A percentile compares a stretch with the other conserved stretches of the same genome.
Evolutionary conservation across 306 rosid species (phyloP).

Genomic region (Cucurbita moschata): DNA sequence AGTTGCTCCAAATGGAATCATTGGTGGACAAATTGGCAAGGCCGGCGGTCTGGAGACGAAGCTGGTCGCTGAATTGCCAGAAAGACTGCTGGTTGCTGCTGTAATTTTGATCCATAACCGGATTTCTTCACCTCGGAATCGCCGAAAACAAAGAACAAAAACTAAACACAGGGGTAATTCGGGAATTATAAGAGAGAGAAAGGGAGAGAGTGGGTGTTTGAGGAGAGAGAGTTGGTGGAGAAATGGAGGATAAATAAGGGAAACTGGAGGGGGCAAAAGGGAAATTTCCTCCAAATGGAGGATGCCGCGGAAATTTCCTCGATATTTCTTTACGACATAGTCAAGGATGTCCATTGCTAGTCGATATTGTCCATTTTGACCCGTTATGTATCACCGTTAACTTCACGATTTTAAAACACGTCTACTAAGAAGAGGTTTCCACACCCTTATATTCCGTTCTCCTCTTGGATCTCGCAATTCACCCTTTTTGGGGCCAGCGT

Average conservation of each 20-base stretch:
- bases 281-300: slow-evolving; percentile 21
- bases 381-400: too few species aligned
- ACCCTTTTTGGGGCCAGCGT: too few species aligned
- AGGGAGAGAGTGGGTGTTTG: not conserved
- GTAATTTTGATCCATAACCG: slow-evolving; percentile 20
- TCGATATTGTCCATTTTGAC: too few species aligned
- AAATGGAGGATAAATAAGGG: slow-evolving; percentile 9
- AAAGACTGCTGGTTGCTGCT: slow-evolving; percentile 50
- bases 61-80: slow-evolving; percentile 81
- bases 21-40: slow-evolving; percentile 50
- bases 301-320: slow-evolving; percentile 5
- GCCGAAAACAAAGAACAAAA: not conserved
- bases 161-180: not conserved
- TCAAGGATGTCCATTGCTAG: too few species aligned
- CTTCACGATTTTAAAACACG: too few species aligned
- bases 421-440: too few species aligned
- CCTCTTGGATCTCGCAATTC: too few species aligned
- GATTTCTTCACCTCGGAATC: not conserved
- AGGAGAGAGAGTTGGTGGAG: not conserved
- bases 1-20: slow-evolving; percentile 77
- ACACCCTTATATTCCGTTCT: too few species aligned
- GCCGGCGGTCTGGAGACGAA: slow-evolving; percentile 44
- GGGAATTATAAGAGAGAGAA: not conserved
- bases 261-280: not conserved
- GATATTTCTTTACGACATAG: too few species aligned